These are phyloP conservation scores for Aspergillus chevalieri DNA, from an alignment of 2,329 filamentous ascomycete genomes.

Conservation along the genomic window DNA sequence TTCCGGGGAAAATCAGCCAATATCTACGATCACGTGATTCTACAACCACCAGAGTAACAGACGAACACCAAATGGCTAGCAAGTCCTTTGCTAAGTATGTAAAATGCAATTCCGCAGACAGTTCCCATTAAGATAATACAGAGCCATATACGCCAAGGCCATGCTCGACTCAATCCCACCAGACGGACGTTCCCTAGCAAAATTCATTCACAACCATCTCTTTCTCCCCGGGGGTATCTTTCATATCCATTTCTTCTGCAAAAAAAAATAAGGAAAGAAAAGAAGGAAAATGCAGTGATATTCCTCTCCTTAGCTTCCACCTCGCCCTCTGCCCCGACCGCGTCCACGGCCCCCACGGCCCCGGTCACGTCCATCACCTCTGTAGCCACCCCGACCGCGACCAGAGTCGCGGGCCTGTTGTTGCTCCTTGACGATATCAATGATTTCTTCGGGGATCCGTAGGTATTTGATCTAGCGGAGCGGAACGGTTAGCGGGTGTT, in stretches of 20 bases:
- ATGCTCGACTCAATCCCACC: conserved; percentile 30
- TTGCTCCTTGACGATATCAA: conserved; percentile 88
- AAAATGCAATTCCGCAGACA: conserved; percentile 10
- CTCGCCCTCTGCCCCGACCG: conserved; percentile 39
- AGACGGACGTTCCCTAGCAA: conserved; percentile 23
- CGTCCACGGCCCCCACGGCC: conserved; percentile 39
- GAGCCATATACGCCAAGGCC: conserved; percentile 36
- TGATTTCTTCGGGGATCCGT: conserved; percentile 90
- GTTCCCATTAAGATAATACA: conserved; percentile 26
- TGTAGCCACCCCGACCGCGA: conserved; percentile 36
- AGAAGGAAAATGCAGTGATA: neutral
- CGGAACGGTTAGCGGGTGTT: conserved; percentile 1
- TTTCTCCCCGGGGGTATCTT: conserved; percentile 33
- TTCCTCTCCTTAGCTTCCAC: conserved; percentile 21
- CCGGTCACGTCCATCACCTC: conserved; percentile 35
- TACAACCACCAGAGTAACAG: neutral
- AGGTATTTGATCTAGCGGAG: conserved; percentile 85
- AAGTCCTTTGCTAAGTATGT: neutral
- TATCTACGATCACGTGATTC: conserved; percentile 13
- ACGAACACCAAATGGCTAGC: neutral
- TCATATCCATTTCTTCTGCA: conserved; percentile 12
- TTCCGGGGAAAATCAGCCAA: neutral
- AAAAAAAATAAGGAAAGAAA: neutral
- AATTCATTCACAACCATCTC: conserved; percentile 15
- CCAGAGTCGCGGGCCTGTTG: conserved; percentile 61